phyloP scores from a whole-genome alignment of 352 stramenopile species.

The Phytopythium mirpurense region DNA sequence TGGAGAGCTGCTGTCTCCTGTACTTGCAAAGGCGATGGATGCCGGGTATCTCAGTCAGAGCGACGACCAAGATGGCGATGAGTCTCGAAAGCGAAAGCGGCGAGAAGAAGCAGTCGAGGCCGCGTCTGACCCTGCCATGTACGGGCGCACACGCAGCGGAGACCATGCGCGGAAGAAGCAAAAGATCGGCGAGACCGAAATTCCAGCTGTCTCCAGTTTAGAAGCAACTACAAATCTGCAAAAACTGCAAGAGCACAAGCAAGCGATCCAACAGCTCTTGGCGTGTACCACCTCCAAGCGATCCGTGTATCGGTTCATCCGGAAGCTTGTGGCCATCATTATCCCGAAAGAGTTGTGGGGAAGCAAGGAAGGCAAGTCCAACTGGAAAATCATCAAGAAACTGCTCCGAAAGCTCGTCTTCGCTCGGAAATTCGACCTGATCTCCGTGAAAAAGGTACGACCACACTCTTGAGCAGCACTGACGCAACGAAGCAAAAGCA shows the following conservation, averaged over 20 bases:
- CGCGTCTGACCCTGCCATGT: constrained; percentile 28
- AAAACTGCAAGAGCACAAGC: constrained; percentile 48
- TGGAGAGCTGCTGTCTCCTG: constrained; percentile 14
- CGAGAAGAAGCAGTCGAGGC: constrained; percentile 41
- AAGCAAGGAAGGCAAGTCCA: constrained; percentile 17
- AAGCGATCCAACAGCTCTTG: constrained; percentile 37
- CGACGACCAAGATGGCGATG: constrained; percentile 15
- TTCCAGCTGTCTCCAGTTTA: neutral
- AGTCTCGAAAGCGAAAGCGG: constrained; percentile 41
- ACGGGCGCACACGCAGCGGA: neutral
- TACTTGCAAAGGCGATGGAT: constrained; percentile 28
- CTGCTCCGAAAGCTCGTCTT: constrained; percentile 41
- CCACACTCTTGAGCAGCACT: neutral
- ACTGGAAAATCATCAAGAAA: constrained; percentile 50
- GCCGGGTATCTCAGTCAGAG: constrained; percentile 59
- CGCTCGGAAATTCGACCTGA: constrained; percentile 49
- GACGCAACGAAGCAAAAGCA: too few relatives aligned
- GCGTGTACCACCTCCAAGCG: constrained; percentile 38
- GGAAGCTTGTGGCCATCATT: constrained; percentile 41
- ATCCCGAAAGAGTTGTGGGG: constrained; percentile 64
- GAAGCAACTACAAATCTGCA: constrained; percentile 7
- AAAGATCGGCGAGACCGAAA: neutral
- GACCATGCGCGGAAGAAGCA: constrained; percentile 10
- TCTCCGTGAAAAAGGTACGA: constrained; percentile 50
- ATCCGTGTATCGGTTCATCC: constrained; percentile 38